phyloP scores from a whole-genome alignment of 371 early-diverging fungal genomes.

The Mucor racemosus region DNA sequence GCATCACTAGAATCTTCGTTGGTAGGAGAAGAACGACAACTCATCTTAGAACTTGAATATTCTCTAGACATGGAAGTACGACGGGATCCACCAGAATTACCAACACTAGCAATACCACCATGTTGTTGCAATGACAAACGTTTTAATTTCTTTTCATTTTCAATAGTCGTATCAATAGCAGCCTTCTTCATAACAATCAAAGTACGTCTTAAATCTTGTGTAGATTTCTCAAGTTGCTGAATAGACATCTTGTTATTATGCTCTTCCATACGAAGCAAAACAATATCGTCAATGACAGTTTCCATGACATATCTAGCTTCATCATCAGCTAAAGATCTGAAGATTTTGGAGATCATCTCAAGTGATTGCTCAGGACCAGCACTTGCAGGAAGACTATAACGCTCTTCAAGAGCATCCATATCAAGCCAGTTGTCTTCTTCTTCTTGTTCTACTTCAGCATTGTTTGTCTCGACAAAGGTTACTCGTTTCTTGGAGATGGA shows the following conservation, averaged over 20 bases:
- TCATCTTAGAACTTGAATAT: slow-evolving; percentile 20
- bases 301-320: slow-evolving; percentile 73
- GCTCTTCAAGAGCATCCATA: slow-evolving; percentile 51
- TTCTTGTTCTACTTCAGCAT: not conserved
- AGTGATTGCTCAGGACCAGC: slow-evolving; percentile 52
- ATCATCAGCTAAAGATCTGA: slow-evolving; percentile 61
- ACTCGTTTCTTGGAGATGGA: slow-evolving; percentile 34
- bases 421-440: slow-evolving; percentile 34
- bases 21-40: slow-evolving; percentile 14
- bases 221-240: slow-evolving; percentile 62
- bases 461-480: slow-evolving; percentile 33
- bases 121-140: slow-evolving; percentile 46
- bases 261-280: slow-evolving; percentile 63
- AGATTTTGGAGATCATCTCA: slow-evolving; percentile 58
- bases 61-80: slow-evolving; percentile 63
- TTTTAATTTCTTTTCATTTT: slow-evolving; percentile 75
- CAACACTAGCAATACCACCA: slow-evolving; percentile 3
- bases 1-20: slow-evolving; percentile 38
- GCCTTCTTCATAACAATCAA: slow-evolving; percentile 77
- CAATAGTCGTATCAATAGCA: slow-evolving; percentile 69
- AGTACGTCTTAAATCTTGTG: slow-evolving; percentile 68
- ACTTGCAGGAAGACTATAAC: slow-evolving; percentile 43
- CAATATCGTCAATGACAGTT: slow-evolving; percentile 74
- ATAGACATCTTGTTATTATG: slow-evolving; percentile 61
- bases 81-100: slow-evolving; percentile 18